phyloP scores from a whole-genome alignment of 805 yeast genomes.

The Kodamaea laetipori region DNA sequence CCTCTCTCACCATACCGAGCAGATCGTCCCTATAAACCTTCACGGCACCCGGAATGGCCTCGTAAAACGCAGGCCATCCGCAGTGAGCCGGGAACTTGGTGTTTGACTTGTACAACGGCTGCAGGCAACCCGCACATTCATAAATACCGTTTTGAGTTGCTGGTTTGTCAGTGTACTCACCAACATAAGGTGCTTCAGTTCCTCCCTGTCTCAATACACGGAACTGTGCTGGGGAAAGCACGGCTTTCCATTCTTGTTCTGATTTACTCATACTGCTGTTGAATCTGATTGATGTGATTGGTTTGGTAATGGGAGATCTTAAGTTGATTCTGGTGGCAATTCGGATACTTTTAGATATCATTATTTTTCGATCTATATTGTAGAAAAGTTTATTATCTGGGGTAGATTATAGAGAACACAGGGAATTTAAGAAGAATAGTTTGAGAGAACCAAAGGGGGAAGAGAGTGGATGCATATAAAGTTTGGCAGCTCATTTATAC shows the following conservation, averaged over 20 bases:
- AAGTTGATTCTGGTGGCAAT: neutral
- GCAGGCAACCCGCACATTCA: conserved; percentile 81
- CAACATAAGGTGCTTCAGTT: conserved; percentile 68
- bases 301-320: neutral
- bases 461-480: no score
- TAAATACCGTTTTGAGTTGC: conserved; percentile 63
- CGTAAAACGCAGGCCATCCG: conserved; percentile 98
- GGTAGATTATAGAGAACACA: neutral
- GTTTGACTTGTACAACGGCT: conserved; percentile 74
- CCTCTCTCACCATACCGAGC: conserved; percentile 81
- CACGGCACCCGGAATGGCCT: conserved; percentile 82
- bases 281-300: conserved; percentile 2
- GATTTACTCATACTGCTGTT: conserved; percentile 21
- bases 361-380: neutral
- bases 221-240: conserved; percentile 74
- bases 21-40: conserved; percentile 58
- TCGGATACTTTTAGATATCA: neutral
- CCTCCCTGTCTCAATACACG: conserved; percentile 73
- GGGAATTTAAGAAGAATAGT: neutral
- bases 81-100: conserved; percentile 90
- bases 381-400: neutral
- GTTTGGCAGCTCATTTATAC: no score
- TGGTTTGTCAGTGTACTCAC: conserved; percentile 58
- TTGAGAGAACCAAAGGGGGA: no score
- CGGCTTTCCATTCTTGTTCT: conserved; percentile 78